Conservation (phyloP, 1,284 basidiomycete species). For the Trichosporon sp. region DNA sequence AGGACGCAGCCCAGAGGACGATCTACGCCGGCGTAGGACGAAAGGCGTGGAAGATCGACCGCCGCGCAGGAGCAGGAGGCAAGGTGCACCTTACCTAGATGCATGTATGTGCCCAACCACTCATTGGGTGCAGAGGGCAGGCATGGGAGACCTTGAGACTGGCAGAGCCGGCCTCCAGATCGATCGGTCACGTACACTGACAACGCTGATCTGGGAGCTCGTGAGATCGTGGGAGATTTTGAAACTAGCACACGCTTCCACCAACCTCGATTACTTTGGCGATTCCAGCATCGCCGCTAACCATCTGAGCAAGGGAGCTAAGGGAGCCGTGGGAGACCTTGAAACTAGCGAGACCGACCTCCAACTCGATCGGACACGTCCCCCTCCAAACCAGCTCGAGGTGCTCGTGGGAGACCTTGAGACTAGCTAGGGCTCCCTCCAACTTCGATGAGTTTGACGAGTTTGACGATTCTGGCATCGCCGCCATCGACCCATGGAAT, state of each 20-base stretch:
- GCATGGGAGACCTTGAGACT: background rate
- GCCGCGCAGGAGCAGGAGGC: conserved; percentile 39
- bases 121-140: no score
- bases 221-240: background rate
- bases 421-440: no score
- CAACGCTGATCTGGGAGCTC: no score
- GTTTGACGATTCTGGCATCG: no score
- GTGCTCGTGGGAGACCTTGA: background rate
- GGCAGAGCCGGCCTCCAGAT: background rate
- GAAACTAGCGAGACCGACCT: background rate
- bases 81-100: conserved; percentile 40
- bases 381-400: background rate
- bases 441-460: no score
- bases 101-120: background rate
- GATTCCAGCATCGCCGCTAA: no score
- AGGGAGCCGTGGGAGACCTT: background rate
- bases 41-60: conserved; percentile 44
- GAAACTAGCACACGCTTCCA: background rate
- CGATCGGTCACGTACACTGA: no score
- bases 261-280: no score
- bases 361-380: background rate
- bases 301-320: no score
- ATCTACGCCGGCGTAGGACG: conserved; percentile 48
- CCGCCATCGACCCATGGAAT: no score
- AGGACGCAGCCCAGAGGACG: conserved; percentile 40